Base-by-base conservation (phyloP, 805 yeast species). In the Candida ponderosae region DNA sequence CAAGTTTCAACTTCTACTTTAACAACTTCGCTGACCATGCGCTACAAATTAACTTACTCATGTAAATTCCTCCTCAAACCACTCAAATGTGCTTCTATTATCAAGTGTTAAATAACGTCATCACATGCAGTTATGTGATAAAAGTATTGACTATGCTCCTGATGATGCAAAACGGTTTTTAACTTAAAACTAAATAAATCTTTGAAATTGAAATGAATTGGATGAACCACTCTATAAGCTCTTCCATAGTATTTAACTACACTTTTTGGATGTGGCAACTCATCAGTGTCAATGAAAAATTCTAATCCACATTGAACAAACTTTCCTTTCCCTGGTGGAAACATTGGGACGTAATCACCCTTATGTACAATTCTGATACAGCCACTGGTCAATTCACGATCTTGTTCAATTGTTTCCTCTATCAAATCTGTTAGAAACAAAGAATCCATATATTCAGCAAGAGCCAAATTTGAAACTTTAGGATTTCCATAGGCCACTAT, bases 401-500 rank as follows among this genome's bases (percentile, higher is more conserved):
- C 41, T 3, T 40, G 37, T 5, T 51, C 45, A 8, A 55, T 50
- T 6, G 40, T 29, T 7, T 47, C 37, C 35, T 61, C 60, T 1
- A 64, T 57, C 2, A 47, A 44, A 4, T 48, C 50, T 0, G 74
- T 66, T 10, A 62, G 50, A 43, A 77, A 78, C 6, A 72, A 34
- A 0, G 45, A 36, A 51, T 83, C 79, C 36, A 79, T 68, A 66
- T 74, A 79, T 29, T 57, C 51, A 14, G 72, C 63, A 51, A 81
- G 63, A 2, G 58, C 54, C 2, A 40, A 43, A 50, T 81, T 78
- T 4, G 85, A 83, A 18, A 83, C 65, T 43, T 74, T 76, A 0
- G 93, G 90, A n/a, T 75, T 68, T 1, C 81, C 94, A 58, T 64
- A 77, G 1, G 83, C 66, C 18, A 81, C 56, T 1, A 82, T 71